Evolutionary conservation across 371 early-diverging fungal genomes (phyloP), one percentile per base, ranked within the genome.

Genomic region (Syncephalastrum sp.): DNA sequence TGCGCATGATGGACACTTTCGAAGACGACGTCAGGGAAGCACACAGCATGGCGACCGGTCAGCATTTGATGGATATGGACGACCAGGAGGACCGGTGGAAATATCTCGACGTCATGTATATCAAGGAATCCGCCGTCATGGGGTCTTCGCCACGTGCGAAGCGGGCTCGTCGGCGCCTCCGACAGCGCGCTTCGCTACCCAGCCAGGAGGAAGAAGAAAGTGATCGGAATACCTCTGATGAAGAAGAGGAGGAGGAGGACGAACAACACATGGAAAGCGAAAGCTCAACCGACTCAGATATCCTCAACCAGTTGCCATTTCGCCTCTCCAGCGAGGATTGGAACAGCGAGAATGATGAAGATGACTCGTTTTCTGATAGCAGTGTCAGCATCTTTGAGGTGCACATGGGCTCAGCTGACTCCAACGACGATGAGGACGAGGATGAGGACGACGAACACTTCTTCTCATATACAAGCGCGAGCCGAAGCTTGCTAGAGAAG

Each of bases 61-160:
- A 33, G 27, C 47, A 4, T 47, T 15, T 38, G 27, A 15, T 29
- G 12, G 29, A 12, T 27, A 53, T 42, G 25, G 47, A 23, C 8
- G 29, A 47, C 3, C 47, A 50, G 42, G 53, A n/a, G 24, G 46
- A 46, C 19, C 62, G 57, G 33, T 62, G 63, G 63, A 56, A 56
- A 48, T 62, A 57, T 56, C 45, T 62, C 3, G 57, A 62, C n/a
- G 44, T 16, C 41, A 62, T 62, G 63, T 62, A 62, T 33, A 51
- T 42, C 14, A 19, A 14, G 27, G 25, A n/a, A 2, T 24, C 27
- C 3, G 38, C 42, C 3, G 41, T 42, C 42, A 42, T 42, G n/a
- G 53, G 23, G 12, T 17, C n/a, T 53, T 53, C 38, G 51, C 51
- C 41, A 42, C 54, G 38, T 33, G 38, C 38, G 38, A 33, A 33